These are phyloP conservation scores for Tephrocybe rancida DNA, from an alignment of 768 basidiomycete genomes.

Conservation along the genomic window DNA sequence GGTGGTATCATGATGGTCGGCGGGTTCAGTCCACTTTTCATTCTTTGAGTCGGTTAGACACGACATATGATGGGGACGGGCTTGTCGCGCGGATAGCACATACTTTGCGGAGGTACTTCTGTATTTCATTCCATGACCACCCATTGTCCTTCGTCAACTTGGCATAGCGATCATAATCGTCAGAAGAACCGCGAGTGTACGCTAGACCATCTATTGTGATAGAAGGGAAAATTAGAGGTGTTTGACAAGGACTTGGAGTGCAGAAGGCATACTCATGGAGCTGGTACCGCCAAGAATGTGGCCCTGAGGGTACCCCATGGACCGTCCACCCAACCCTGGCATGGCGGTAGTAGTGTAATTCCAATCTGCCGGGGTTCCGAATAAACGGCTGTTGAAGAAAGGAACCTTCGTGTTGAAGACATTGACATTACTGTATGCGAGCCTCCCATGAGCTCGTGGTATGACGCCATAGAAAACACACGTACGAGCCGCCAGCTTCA, in stretches of 20 bases:
- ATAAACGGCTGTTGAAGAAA: conserved; percentile 19
- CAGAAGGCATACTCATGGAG: conserved; percentile 13
- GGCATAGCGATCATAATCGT: conserved; percentile 36
- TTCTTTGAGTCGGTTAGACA: conserved; percentile 11
- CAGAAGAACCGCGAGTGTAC: conserved; percentile 34
- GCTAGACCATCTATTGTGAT: conserved; percentile 3
- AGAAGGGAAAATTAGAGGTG: not conserved
- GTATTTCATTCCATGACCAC: conserved; percentile 33
- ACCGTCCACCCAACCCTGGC: conserved; percentile 13
- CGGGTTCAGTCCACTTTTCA: conserved; percentile 30
- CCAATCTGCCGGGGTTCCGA: conserved; percentile 21
- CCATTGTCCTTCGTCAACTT: conserved; percentile 28
- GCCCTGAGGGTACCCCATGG: conserved; percentile 18
- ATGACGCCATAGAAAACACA: not conserved
- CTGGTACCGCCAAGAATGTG: conserved; percentile 22
- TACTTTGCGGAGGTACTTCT: conserved; percentile 27
- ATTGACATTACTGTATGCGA: conserved; percentile 7
- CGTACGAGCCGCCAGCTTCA: conserved; percentile 24
- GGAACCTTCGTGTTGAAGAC: conserved; percentile 19
- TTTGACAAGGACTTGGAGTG: not conserved
- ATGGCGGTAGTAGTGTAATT: conserved; percentile 19
- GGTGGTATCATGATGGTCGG: conserved; percentile 29
- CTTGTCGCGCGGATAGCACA: no score
- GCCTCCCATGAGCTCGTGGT: not conserved
- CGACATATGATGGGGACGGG: no score